A percentile compares a stretch with the other conserved stretches of the same genome.
Conservation (phyloP, 371 early-diverging fungal genomes). For the Funneliformis caledonium region DNA sequence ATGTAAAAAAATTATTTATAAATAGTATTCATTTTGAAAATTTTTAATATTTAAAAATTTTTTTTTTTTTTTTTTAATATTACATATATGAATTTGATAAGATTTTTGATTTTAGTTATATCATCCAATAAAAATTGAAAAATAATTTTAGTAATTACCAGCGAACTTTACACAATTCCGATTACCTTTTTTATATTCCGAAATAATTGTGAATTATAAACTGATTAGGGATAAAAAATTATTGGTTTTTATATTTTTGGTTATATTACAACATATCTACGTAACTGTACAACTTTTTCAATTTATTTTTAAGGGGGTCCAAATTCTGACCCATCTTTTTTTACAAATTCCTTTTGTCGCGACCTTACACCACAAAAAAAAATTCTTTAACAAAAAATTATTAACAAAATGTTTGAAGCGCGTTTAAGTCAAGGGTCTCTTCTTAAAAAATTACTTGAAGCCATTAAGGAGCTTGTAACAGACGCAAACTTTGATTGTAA, state of each 20-base stretch:
- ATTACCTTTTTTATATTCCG: neutral
- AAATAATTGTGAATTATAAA: neutral
- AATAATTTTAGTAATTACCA: too few species aligned
- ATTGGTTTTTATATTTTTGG: neutral
- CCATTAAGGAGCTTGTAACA: constrained; percentile 95
- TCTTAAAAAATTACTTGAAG: constrained; percentile 94
- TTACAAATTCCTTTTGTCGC: neutral
- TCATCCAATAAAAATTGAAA: too few species aligned
- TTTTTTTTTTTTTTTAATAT: too few species aligned
- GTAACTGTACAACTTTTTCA: neutral
- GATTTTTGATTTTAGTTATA: too few species aligned
- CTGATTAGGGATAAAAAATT: neutral
- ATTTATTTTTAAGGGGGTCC: neutral
- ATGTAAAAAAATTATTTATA: too few species aligned
- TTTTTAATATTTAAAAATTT: too few species aligned
- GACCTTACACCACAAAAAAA: neutral
- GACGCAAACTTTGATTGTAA: constrained; percentile 98
- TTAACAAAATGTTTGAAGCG: constrained; percentile 75
- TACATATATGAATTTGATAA: too few species aligned
- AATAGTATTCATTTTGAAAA: too few species aligned
- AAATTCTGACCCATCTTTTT: neutral
- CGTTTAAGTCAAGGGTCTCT: constrained; percentile 74
- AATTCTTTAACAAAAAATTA: neutral
- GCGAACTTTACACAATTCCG: neutral
- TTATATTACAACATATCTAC: neutral